Conservation (phyloP, 345 rosid species). For the Nasturtium officinale region DNA sequence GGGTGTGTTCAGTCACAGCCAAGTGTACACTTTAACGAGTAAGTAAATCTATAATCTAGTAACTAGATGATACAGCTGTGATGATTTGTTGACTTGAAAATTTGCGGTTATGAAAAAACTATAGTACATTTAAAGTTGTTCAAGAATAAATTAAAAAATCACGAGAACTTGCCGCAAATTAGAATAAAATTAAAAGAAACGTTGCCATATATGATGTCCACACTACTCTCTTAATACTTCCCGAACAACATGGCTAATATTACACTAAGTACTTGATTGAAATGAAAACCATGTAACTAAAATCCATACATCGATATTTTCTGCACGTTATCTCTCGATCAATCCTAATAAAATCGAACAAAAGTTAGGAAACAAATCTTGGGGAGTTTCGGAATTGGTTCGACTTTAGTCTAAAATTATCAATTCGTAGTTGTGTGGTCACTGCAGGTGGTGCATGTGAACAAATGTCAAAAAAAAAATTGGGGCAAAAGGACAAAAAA, state of each 20-base stretch:
- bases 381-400: not conserved
- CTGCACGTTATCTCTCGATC: not conserved
- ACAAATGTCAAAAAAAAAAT: constrained; percentile 12
- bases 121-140: not conserved
- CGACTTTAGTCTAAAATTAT: constrained; percentile 5
- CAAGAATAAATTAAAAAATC: not conserved
- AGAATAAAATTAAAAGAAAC: not conserved
- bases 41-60: not conserved
- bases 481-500: constrained; percentile 10
- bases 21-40: too few relatives aligned
- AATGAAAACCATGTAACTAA: not conserved
- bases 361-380: not conserved
- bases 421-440: not conserved
- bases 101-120: not conserved
- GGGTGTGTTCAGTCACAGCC: not conserved
- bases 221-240: not conserved
- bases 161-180: not conserved
- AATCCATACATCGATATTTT: not conserved
- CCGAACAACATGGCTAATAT: not conserved
- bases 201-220: not conserved
- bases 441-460: constrained; percentile 32
- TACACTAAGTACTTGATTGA: too few relatives aligned
- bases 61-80: not conserved
- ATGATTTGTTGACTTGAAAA: not conserved
- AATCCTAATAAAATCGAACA: not conserved